Conservation (phyloP, 768 basidiomycete genomes). For the Calvatia gigantea region DNA sequence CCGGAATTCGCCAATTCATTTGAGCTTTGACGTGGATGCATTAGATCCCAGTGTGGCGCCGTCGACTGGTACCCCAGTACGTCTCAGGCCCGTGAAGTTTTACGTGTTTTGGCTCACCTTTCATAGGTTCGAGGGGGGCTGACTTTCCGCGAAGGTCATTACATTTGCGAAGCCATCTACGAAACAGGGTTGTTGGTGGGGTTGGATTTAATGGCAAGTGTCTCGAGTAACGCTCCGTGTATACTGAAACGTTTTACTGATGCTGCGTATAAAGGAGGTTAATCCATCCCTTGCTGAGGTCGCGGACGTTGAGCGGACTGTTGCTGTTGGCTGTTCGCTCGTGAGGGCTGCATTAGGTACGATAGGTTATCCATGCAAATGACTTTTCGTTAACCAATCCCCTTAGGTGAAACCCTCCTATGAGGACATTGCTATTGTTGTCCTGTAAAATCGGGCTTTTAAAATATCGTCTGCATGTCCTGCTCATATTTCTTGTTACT, state of each 20-base stretch:
- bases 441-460: not conserved
- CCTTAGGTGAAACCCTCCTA: constrained; percentile 41
- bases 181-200: constrained; percentile 93
- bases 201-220: constrained; percentile 86
- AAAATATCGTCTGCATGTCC: not conserved
- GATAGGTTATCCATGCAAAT: constrained; percentile 18
- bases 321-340: constrained; percentile 86
- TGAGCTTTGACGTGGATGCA: constrained; percentile 96
- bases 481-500: not conserved
- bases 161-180: constrained; percentile 88
- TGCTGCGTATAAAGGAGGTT: constrained; percentile 65
- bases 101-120: constrained; percentile 3
- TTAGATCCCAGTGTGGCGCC: constrained; percentile 95
- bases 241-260: no score
- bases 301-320: constrained; percentile 77
- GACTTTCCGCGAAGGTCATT: constrained; percentile 98
- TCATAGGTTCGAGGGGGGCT: constrained; percentile 85
- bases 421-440: constrained; percentile 16
- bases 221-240: no score
- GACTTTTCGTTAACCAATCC: constrained; percentile 11
- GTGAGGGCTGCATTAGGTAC: constrained; percentile 79
- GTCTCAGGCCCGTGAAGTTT: constrained; percentile 16
- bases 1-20: constrained; percentile 82
- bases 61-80: constrained; percentile 87
- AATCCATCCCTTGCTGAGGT: constrained; percentile 89